A percentile compares a stretch with the other conserved stretches of the same genome.
Evolutionary conservation across 225 moss, liverwort and hornwort genomes (phyloP).

Genomic region (Polytrichum commune): DNA sequence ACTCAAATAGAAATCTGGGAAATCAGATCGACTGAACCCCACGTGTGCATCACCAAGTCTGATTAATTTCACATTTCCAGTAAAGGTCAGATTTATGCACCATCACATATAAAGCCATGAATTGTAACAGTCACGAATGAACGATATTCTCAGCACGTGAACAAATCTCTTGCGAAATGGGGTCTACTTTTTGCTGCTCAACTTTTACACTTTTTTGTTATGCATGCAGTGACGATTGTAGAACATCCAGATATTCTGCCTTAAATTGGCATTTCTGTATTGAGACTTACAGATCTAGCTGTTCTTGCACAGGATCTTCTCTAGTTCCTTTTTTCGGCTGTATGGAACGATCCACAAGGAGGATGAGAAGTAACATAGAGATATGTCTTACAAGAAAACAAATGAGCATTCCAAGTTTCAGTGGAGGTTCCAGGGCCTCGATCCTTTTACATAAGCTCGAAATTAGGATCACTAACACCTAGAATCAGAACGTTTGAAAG

Average conservation of each 20-base stretch:
- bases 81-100: no score
- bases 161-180: no score
- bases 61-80: neutral
- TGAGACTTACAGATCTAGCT: conserved; percentile 65
- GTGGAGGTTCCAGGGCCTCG: neutral
- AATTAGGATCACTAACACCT: no score
- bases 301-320: conserved; percentile 54
- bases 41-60: conserved; percentile 85
- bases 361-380: no score
- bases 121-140: no score
- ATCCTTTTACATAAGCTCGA: neutral
- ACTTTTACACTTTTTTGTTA: no score
- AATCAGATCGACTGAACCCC: conserved; percentile 72
- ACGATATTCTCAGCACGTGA: no score
- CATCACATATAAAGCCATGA: no score
- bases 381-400: neutral
- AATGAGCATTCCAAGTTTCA: neutral
- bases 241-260: no score
- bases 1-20: conserved; percentile 56
- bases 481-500: neutral
- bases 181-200: no score
- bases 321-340: conserved; percentile 18
- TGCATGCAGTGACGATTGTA: no score
- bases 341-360: conserved; percentile 1
- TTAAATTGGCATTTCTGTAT: no score